These are phyloP conservation scores for Calonectria pseudoturangicola DNA, from an alignment of 2,329 filamentous ascomycete genomes.

Conservation along the genomic window DNA sequence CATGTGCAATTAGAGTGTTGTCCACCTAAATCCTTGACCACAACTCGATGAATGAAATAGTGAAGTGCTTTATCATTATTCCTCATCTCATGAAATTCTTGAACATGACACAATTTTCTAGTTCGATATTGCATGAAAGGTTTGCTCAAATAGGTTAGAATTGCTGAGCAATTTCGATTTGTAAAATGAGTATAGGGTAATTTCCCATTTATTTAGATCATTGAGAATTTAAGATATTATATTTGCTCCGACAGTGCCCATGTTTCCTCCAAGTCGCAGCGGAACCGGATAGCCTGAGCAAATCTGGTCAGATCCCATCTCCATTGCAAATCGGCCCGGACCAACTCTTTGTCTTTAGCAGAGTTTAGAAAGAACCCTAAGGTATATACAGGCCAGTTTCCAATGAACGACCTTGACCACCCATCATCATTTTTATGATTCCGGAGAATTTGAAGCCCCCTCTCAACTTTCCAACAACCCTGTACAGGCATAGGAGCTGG, in stretches of 20 bases:
- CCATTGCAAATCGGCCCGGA: constrained; percentile 44
- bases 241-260: constrained; percentile 29
- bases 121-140: too few species aligned
- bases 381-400: constrained; percentile 52
- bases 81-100: too few species aligned
- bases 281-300: constrained; percentile 44
- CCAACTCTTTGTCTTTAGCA: constrained; percentile 36
- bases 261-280: constrained; percentile 45
- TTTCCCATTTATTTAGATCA: too few species aligned
- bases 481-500: neutral
- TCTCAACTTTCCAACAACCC: constrained; percentile 45
- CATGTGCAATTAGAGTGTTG: too few species aligned
- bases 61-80: too few species aligned
- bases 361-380: constrained; percentile 45
- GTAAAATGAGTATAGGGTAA: too few species aligned
- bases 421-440: constrained; percentile 36
- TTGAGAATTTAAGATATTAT: neutral
- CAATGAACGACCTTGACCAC: constrained; percentile 54
- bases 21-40: too few species aligned
- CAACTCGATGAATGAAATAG: too few species aligned
- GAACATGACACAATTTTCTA: too few species aligned
- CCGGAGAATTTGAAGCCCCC: constrained; percentile 40
- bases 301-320: constrained; percentile 47
- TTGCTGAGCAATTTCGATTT: too few species aligned
- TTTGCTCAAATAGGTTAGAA: too few species aligned